Percentiles rank a stretch among this genome's conserved stretches.
Conservation (phyloP, 2,329 filamentous ascomycete genomes). For the Calonectria leucothoes region DNA sequence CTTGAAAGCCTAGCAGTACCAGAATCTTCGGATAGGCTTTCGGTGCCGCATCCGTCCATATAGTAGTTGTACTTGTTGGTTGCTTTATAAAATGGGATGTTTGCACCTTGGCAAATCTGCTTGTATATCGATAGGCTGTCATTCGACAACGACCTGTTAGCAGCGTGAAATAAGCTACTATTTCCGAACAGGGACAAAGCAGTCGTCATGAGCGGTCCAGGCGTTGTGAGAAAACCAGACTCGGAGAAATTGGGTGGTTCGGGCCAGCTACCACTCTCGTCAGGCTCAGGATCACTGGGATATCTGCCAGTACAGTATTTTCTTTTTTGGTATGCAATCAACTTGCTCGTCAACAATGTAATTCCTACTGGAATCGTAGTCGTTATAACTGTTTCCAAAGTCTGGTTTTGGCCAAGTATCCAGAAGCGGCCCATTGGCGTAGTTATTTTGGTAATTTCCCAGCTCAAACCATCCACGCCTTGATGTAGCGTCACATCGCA, state of each 20-base stretch:
- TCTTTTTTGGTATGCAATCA: no score
- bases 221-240: background rate
- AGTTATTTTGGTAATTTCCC: slow-evolving; percentile 14
- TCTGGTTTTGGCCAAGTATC: slow-evolving; percentile 8
- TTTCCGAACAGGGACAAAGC: slow-evolving; percentile 24
- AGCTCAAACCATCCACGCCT: slow-evolving; percentile 31
- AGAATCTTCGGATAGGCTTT: no score
- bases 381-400: background rate
- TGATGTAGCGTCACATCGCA: slow-evolving; percentile 22
- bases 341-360: background rate
- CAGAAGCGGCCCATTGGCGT: background rate
- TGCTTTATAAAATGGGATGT: background rate
- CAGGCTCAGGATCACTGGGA: background rate
- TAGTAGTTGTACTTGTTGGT: background rate
- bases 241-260: background rate
- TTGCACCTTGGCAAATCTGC: slow-evolving; percentile 13
- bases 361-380: background rate
- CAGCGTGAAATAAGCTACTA: slow-evolving; percentile 10
- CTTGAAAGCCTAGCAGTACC: background rate
- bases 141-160: background rate
- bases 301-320: background rate
- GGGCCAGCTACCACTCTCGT: background rate
- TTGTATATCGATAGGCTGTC: background rate
- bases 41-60: background rate
- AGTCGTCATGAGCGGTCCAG: slow-evolving; percentile 23